Evolutionary conservation across 441 rosid species (phyloP).

Genomic region (Theobroma grandiflorum): DNA sequence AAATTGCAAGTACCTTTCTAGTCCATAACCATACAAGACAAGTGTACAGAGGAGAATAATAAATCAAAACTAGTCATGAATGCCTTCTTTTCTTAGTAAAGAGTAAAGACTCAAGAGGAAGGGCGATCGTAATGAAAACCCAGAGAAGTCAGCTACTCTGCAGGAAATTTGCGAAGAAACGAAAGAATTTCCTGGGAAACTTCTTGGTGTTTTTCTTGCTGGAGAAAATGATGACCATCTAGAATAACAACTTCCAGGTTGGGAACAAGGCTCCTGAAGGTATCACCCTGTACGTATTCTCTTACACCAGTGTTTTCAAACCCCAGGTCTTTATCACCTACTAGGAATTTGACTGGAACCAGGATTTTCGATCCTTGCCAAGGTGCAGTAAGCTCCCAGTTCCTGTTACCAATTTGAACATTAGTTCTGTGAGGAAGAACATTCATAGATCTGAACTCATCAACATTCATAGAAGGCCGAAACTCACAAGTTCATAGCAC

Average conservation of each 20-base stretch:
- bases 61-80: background rate
- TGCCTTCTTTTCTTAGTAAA: background rate
- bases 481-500: constrained; percentile 70
- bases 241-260: constrained; percentile 49
- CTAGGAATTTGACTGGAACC: constrained; percentile 50
- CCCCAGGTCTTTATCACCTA: constrained; percentile 50
- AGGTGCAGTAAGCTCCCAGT: constrained; percentile 52
- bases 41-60: background rate
- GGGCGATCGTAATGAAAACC: background rate
- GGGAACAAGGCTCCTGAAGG: constrained; percentile 48
- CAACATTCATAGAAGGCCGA: background rate
- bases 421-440: background rate
- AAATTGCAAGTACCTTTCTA: background rate
- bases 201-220: constrained; percentile 52
- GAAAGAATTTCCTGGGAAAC: constrained; percentile 63
- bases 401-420: constrained; percentile 37
- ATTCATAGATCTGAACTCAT: background rate
- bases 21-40: background rate
- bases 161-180: constrained; percentile 44
- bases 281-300: constrained; percentile 43
- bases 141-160: constrained; percentile 5
- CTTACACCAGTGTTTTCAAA: constrained; percentile 38
- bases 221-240: constrained; percentile 59
- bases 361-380: constrained; percentile 52
- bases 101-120: too few species aligned